A percentile compares a stretch with the other conserved stretches of the same genome.
phyloP scores from a whole-genome alignment of 257 asterid genomes.

The Solanum peruvianum region DNA sequence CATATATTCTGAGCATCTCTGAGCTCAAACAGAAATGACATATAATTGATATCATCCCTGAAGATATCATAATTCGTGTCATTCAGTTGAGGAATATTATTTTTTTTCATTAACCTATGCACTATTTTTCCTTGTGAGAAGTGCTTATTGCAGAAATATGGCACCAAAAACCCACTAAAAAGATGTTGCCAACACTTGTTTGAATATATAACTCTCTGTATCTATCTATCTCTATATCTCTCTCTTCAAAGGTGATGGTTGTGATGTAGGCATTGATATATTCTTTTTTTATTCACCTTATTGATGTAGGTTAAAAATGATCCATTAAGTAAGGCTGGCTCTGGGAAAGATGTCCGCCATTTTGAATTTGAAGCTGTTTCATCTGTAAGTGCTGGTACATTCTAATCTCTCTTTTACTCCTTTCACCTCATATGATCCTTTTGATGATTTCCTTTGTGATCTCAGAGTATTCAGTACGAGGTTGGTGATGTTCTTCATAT shows the following conservation, averaged over 20 bases:
- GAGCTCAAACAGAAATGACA: background rate
- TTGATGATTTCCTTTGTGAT: background rate
- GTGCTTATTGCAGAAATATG: background rate
- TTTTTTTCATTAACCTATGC: background rate
- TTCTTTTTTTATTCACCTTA: conserved; percentile 1
- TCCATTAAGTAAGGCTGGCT: conserved; percentile 36
- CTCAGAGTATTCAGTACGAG: conserved; percentile 66
- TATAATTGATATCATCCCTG: background rate
- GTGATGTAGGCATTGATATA: background rate
- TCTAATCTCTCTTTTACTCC: background rate
- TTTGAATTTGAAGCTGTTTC: conserved; percentile 89
- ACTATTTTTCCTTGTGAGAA: background rate
- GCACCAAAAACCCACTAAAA: background rate
- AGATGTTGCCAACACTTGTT: background rate
- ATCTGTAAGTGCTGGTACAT: conserved; percentile 48
- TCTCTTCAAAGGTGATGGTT: background rate
- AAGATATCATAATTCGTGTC: background rate
- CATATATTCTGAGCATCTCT: background rate
- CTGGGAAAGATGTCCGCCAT: conserved; percentile 79
- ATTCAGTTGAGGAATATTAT: background rate
- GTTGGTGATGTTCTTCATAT: conserved; percentile 89
- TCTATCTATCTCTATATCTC: too few species aligned
- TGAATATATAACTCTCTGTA: background rate
- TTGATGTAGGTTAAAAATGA: conserved; percentile 43
- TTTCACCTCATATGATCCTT: background rate